Conservation (phyloP, 164 flowering plant species). For the Euptelea pleiosperma region DNA sequence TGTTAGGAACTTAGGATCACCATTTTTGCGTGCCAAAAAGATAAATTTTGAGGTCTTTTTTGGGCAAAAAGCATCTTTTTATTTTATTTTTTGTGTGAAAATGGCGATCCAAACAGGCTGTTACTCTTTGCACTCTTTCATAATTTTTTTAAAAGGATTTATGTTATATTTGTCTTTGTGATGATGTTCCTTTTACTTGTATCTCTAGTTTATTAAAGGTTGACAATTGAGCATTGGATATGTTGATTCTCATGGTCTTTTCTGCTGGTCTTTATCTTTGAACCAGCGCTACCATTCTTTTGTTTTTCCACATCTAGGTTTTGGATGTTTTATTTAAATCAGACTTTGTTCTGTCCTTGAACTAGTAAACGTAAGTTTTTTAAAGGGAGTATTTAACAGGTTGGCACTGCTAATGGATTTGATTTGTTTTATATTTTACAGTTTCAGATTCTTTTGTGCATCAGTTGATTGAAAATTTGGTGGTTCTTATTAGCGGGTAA, state of each 20-base stretch:
- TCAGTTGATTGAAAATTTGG: conserved; percentile 6
- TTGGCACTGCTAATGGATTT: neutral
- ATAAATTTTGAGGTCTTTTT: no score
- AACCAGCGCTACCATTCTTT: neutral
- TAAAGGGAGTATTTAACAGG: neutral
- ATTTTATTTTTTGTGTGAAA: no score
- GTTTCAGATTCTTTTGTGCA: conserved; percentile 3
- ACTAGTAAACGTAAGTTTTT: neutral
- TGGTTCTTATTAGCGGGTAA: neutral
- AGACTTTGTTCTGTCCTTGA: neutral
- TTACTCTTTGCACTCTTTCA: neutral
- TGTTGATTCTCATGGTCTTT: neutral
- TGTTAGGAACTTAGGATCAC: conserved; percentile 1
- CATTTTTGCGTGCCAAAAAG: neutral
- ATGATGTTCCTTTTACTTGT: neutral
- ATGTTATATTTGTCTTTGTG: neutral
- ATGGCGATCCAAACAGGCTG: neutral
- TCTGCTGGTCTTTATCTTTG: neutral
- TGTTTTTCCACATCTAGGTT: no score
- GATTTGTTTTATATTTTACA: neutral
- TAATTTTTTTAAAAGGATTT: neutral
- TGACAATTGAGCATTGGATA: neutral
- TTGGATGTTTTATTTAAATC: neutral
- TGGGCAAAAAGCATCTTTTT: neutral
- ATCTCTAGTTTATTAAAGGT: neutral